Evolutionary conservation across 2,329 filamentous ascomycete species (phyloP).

Genomic region (Xylariaceae sp.): DNA sequence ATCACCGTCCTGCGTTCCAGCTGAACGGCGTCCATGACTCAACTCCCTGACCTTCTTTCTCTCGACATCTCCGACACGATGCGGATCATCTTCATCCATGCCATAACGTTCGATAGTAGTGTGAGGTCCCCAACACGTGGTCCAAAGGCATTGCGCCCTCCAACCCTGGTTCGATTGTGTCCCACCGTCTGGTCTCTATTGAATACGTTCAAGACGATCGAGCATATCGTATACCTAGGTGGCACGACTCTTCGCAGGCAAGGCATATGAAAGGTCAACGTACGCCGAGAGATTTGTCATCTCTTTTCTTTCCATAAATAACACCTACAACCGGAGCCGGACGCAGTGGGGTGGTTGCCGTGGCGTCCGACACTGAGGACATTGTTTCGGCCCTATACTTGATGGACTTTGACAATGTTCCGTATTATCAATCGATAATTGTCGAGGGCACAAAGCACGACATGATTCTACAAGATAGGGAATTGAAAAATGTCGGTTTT

Average conservation of each 20-base stretch:
- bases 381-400: too few relatives aligned
- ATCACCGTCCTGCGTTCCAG: neutral
- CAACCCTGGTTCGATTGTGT: neutral
- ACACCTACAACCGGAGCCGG: neutral
- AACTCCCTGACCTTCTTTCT: neutral
- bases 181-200: neutral
- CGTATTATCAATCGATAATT: too few relatives aligned
- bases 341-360: neutral
- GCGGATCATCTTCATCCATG: too few relatives aligned
- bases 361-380: neutral
- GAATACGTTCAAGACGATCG: neutral
- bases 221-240: neutral
- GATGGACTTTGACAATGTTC: too few relatives aligned
- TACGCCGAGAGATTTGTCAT: neutral
- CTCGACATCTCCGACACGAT: too few relatives aligned
- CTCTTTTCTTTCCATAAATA: neutral
- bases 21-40: neutral
- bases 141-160: neutral
- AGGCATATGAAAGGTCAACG: constrained; percentile 2
- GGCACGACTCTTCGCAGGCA: neutral
- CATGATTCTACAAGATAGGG: too few relatives aligned
- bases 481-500: too few relatives aligned
- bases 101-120: neutral
- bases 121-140: constrained; percentile 9
- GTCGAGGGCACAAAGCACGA: too few relatives aligned